Percentiles rank a stretch among this genome's conserved stretches.
Evolutionary conservation across 2,329 filamentous ascomycete species (phyloP).

Genomic region (Phialophora expanda): DNA sequence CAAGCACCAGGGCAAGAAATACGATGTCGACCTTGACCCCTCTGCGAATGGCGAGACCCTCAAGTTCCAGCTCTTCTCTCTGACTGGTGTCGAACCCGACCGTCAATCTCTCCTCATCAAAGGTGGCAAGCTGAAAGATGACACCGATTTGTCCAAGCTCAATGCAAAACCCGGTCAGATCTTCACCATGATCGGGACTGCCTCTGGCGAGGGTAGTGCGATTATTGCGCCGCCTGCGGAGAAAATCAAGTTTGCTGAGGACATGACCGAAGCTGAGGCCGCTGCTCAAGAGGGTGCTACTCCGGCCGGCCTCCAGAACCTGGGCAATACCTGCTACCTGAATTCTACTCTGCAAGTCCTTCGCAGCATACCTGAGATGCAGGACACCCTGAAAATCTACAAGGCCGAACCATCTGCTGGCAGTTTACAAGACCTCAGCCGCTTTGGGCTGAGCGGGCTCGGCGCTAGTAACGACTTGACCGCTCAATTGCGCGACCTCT

Average conservation of each 20-base stretch:
- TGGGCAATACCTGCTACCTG: conserved; percentile 98
- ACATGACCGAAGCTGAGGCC: conserved; percentile 94
- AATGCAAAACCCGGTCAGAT: conserved; percentile 82
- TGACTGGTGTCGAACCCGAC: conserved; percentile 94
- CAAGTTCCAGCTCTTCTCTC: conserved; percentile 92
- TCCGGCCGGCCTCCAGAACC: conserved; percentile 85
- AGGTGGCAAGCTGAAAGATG: conserved; percentile 93
- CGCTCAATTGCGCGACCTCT: conserved; percentile 77
- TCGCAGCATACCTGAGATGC: conserved; percentile 86
- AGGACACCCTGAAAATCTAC: conserved; percentile 74
- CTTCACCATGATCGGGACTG: conserved; percentile 97
- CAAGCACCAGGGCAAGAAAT: conserved; percentile 93
- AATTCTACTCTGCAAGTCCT: conserved; percentile 96
- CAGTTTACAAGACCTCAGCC: conserved; percentile 53
- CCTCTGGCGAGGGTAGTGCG: conserved; percentile 63
- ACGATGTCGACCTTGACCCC: conserved; percentile 90
- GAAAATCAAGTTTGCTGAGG: conserved; percentile 85
- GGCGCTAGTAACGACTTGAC: conserved; percentile 72
- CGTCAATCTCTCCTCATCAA: conserved; percentile 96
- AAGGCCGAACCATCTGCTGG: conserved; percentile 45
- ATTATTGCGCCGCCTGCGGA: conserved; percentile 67
- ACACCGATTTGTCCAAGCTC: conserved; percentile 81
- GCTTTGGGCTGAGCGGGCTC: conserved; percentile 64
- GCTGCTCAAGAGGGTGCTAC: conserved; percentile 82
- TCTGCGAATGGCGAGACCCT: conserved; percentile 85